Base-by-base conservation (phyloP, 2,329 filamentous ascomycete species). In the Hymenoscyphus linearis region DNA sequence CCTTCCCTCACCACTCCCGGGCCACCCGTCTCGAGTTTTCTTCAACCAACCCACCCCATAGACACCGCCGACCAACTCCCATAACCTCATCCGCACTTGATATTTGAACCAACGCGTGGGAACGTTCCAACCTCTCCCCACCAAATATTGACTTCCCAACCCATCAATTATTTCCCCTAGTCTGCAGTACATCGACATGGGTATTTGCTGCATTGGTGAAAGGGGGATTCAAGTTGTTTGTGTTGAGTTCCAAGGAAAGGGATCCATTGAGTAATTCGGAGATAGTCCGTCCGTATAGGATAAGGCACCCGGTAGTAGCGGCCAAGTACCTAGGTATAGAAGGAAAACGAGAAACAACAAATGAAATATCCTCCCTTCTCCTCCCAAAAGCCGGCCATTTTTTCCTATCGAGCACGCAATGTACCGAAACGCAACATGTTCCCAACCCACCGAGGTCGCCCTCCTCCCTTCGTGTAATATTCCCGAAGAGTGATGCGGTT, bases 361-460 rank as follows among this genome's bases (percentile, higher is more conserved):
- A 22, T 18, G 22, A 50, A 50, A 25, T 13, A 16, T 40, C 44
- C 44, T 50, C 44, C 18, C 44, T 50, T 50, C 44, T 22, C 40
- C 40, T 25, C 44, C 18, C 13, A 44, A 57, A 18, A 27, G 52
- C 25, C 27, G 16, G 37, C 37, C 26, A 50, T 34, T n/a, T n/a
- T n/a, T 18, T 27, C n/a, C 14, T 58, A 14, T 44, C 44, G 56
- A 50, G 47, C 18, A 26, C 27, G 16, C 53, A 37, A 52, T 59
- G 44, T 59, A 59, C 34, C 31, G 57, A 59, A 50, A 57, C 55
- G 36, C 44, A 57, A 57, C 13, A 44, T 18, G n/a, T 25, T 25
- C 44, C 18, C 44, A 50, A 50, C 5, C 18, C 18, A 50, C n/a
- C 10, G 18, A 25, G 40, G 13, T 5, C 10, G 22, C 13, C 18